Conservation (phyloP, 2,329 filamentous ascomycete genomes). For the Fusarium subtropicale region DNA sequence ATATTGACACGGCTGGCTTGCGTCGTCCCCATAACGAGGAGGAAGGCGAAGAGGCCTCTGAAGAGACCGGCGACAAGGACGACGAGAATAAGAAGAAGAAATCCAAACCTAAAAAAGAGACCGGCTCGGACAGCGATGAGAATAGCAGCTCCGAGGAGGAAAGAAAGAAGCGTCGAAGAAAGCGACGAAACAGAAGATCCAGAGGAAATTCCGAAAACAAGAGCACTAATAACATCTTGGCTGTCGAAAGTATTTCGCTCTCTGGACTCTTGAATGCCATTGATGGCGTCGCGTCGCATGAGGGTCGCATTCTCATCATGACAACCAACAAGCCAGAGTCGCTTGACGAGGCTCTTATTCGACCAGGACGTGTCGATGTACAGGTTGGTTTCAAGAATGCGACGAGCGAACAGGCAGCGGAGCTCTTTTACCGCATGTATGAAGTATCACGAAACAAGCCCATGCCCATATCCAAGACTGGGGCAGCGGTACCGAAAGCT, state of each 20-base stretch:
- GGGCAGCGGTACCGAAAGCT: background rate
- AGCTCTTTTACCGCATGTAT: constrained; percentile 73
- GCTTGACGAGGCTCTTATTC: constrained; percentile 78
- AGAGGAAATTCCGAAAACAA: constrained; percentile 38
- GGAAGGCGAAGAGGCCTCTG: constrained; percentile 38
- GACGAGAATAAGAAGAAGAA: constrained; percentile 32
- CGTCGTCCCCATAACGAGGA: constrained; percentile 55
- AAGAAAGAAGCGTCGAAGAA: constrained; percentile 35
- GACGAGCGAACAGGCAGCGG: constrained; percentile 65
- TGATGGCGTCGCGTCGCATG: constrained; percentile 82
- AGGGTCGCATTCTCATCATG: constrained; percentile 84
- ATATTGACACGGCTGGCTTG: constrained; percentile 75
- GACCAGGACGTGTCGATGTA: constrained; percentile 78
- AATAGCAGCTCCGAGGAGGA: constrained; percentile 46
- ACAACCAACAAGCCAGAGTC: constrained; percentile 81
- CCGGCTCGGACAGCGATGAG: constrained; percentile 35
- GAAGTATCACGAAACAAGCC: constrained; percentile 52
- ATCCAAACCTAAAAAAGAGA: constrained; percentile 49
- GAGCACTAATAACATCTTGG: constrained; percentile 39
- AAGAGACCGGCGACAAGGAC: constrained; percentile 13
- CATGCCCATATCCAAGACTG: constrained; percentile 15
- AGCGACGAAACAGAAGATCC: constrained; percentile 33
- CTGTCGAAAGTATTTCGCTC: constrained; percentile 70
- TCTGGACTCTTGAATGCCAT: constrained; percentile 86
- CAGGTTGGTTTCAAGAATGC: constrained; percentile 74